Conservation (phyloP, 129 eudicot species). For the Calendula officinalis region DNA sequence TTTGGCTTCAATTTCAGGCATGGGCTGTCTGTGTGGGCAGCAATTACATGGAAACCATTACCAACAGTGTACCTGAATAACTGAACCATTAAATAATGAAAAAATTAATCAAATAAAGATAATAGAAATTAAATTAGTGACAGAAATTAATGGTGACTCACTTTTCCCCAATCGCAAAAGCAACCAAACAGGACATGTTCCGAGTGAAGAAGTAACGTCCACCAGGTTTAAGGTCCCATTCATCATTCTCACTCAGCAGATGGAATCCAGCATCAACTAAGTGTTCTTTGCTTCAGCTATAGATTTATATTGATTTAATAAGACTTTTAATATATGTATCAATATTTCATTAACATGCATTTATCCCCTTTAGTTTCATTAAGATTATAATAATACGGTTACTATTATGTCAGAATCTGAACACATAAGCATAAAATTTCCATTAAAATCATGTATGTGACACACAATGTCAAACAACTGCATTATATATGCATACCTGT, state of each 20-base stretch:
- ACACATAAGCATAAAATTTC: not conserved
- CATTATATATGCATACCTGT: slow-evolving; percentile 48
- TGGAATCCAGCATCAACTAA: slow-evolving; percentile 80
- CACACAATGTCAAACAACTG: too few species aligned
- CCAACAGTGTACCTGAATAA: slow-evolving; percentile 79
- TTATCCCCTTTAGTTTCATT: not conserved
- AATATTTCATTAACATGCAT: not conserved
- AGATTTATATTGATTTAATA: slow-evolving; percentile 9
- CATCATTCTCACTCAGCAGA: slow-evolving; percentile 79
- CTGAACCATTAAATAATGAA: slow-evolving; percentile 33
- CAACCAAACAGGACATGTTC: slow-evolving; percentile 92
- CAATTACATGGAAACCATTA: slow-evolving; percentile 91
- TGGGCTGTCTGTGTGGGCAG: slow-evolving; percentile 98
- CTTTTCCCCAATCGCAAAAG: slow-evolving; percentile 90
- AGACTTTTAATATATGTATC: not conserved
- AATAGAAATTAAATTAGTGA: not conserved
- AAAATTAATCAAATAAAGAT: slow-evolving; percentile 6
- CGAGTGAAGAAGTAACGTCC: slow-evolving; percentile 94
- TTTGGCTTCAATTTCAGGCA: slow-evolving; percentile 89
- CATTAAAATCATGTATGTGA: not conserved
- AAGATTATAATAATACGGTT: not conserved
- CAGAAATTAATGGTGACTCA: slow-evolving; percentile 34
- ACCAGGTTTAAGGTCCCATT: slow-evolving; percentile 95
- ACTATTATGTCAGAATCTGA: slow-evolving; percentile 2
- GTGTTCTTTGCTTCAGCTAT: slow-evolving; percentile 90